Evolutionary conservation across 148 eudicot species (phyloP), one percentile per base, ranked within the genome.

Genomic region (Fagopyrum tataricum): DNA sequence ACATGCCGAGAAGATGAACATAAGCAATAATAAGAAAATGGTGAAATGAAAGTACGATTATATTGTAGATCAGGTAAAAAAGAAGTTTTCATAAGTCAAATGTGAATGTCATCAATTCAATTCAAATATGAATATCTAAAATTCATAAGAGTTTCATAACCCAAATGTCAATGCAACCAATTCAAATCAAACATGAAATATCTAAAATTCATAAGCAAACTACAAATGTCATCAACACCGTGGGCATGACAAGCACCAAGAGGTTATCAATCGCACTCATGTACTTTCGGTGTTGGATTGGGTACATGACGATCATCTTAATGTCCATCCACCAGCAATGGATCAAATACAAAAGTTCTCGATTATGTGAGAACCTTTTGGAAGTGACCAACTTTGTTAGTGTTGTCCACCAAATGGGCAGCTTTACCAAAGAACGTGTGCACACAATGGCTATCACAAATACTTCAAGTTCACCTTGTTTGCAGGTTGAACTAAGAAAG

Each of bases 351-450:
- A 94, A 82, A 94, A 91, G 85, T 91, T 94, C 5, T 96, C 98
- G 2, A 94, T 91, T 6, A 97, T 1, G 98, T 94, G 17, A 94
- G 97, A 21, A 94, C 98, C 74, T 88, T 83, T 78, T 94, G 98
- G 89, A 94, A 94, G 80, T 94, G 98, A 37, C 98, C 98, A 4
- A 94, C 98, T 79, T 94, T 90, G 85, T 94, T 94, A 40, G 98
- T 94, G 87, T 97, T 94, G 81, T 94, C 98, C 7, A 94, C 98
- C 41, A 94, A 87, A 67, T 94, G 98, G 9, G 98, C 98, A 10
- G 98, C 98, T 85, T 94, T 94, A 4, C 98, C 98, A 47, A 94
- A 94, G 88, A 94, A 94, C 61, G 98, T 94, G 78, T 94, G 98
- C 39, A 94, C 98, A 24, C 98, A n/a, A 97, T 94, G 67, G 98